Base-by-base conservation (phyloP, 2,329 filamentous ascomycete species). In the Scedosporium apiospermum region DNA sequence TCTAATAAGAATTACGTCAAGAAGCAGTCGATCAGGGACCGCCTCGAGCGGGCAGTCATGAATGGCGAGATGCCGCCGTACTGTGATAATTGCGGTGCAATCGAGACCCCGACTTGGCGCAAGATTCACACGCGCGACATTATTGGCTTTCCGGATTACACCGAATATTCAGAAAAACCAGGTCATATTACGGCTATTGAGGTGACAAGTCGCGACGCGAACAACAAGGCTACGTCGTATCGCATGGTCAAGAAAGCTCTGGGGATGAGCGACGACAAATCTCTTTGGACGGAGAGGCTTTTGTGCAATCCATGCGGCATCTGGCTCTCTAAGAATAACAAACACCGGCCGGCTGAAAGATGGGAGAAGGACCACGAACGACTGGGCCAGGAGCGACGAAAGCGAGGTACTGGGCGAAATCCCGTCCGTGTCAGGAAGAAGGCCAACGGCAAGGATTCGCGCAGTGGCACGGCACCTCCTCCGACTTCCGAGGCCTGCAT, bases 301-400 rank as follows among this genome's bases (percentile, higher is more conserved):
- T 82, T 98, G 44, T 99, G 95, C 80, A 99, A 99, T 72, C 92
- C 93, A 64, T 99, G 95, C 72, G 95, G 95, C 18, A 86, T 99
- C 51, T 99, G 92, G 91, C 87, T 99, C 68, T 87, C 88, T 65
- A 98, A 97, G 71, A 91, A 89, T 74, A 91, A 90, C 70, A 82
- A 78, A 26, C 95, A 96, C 78, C 87, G 95, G 7, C 95, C 95
- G 2, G 80, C 86, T 62, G 86, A 93, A 65, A 87, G 88, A 66
- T 99, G 93, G 93, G 88, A 88, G 66, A 90, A 85, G 66, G 82
- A 82, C 63, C 77, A 80, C 41, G 76, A 79, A 34, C 77, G 81
- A 41, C 73, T 84, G 1, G 78, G 77, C 30, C 81, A 82, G 67
- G 79, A 80, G 53, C 77, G 80, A 60, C 78, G 75, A 67, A 83